Conservation (phyloP, 805 yeast genomes). For the Ogataea glucozyma region DNA sequence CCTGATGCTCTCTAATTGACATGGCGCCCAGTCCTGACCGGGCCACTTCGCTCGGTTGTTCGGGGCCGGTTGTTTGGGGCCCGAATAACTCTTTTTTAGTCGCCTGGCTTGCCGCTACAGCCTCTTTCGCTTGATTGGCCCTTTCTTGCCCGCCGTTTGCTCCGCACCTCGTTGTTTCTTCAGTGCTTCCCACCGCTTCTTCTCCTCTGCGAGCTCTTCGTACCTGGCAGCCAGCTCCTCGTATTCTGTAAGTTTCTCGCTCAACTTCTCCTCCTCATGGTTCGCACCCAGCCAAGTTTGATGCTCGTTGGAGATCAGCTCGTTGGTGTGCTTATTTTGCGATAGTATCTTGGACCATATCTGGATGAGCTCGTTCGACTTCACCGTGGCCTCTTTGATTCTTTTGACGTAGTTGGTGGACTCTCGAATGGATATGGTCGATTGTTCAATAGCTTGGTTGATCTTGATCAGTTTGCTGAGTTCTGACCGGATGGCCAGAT, state of each 20-base stretch:
- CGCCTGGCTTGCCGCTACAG: too few species aligned
- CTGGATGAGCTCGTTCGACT: constrained; percentile 43
- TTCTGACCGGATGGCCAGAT: constrained; percentile 18
- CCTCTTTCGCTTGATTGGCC: constrained; percentile 12
- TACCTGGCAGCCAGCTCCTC: constrained; percentile 31
- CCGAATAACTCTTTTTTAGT: too few species aligned
- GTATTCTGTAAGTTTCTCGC: constrained; percentile 27
- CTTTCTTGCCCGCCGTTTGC: constrained; percentile 22
- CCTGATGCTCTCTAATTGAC: too few species aligned
- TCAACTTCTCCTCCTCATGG: constrained; percentile 18
- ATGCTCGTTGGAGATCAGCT: constrained; percentile 38
- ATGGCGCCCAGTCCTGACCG: too few species aligned
- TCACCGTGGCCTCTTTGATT: constrained; percentile 20
- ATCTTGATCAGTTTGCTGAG: constrained; percentile 19
- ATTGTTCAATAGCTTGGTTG: constrained; percentile 20
- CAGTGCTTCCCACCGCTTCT: constrained; percentile 28
- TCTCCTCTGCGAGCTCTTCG: constrained; percentile 17
- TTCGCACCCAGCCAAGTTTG: constrained; percentile 21
- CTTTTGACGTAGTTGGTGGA: constrained; percentile 19
- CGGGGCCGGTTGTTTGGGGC: too few species aligned
- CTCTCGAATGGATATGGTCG: constrained; percentile 22
- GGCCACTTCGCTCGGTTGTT: too few species aligned
- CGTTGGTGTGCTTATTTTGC: constrained; percentile 57
- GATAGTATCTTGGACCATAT: constrained; percentile 64
- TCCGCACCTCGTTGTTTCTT: constrained; percentile 5